These are phyloP conservation scores for Nectriaceae sp. DNA, from an alignment of 2,329 filamentous ascomycete species.

Conservation along the genomic window DNA sequence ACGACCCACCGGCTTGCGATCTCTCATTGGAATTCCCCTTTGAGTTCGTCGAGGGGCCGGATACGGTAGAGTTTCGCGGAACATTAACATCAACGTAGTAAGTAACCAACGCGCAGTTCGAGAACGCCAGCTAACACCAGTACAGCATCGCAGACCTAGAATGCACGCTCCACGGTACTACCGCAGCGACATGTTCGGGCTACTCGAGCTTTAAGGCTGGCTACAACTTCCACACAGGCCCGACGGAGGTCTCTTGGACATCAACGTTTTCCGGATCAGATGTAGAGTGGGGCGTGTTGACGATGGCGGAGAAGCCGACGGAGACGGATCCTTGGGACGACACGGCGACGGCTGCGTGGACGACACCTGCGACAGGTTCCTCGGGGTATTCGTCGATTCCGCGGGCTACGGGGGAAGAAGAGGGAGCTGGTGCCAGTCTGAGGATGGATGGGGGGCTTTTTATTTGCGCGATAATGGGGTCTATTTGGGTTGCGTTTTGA, in stretches of 20 bases:
- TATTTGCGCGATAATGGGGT: constrained; percentile 6
- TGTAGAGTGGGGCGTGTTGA: constrained; percentile 48
- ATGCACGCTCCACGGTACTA: constrained; percentile 44
- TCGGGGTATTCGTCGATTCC: constrained; percentile 18
- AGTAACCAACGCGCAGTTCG: constrained; percentile 11
- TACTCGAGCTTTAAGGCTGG: constrained; percentile 46
- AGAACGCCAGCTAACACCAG: background rate
- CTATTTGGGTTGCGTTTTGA: constrained; percentile 8
- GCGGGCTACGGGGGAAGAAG: constrained; percentile 10
- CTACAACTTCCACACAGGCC: constrained; percentile 42
- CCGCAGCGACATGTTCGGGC: constrained; percentile 49
- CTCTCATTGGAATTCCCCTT: constrained; percentile 50
- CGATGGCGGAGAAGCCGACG: constrained; percentile 41
- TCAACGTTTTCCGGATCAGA: constrained; percentile 44
- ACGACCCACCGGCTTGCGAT: constrained; percentile 43
- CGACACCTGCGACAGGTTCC: constrained; percentile 14
- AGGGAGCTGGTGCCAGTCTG: constrained; percentile 6
- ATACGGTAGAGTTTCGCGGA: constrained; percentile 46
- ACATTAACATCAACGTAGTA: constrained; percentile 46
- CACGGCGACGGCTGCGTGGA: constrained; percentile 18
- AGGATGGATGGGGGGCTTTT: background rate
- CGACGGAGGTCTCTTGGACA: constrained; percentile 47
- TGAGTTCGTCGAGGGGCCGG: constrained; percentile 46
- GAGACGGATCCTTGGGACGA: constrained; percentile 28
- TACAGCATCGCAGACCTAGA: constrained; percentile 45